Percentiles rank a stretch among this genome's conserved stretches.
Evolutionary conservation across 2,329 filamentous ascomycete species (phyloP).

Genomic region (Pseudogymnoascus verrucosus): DNA sequence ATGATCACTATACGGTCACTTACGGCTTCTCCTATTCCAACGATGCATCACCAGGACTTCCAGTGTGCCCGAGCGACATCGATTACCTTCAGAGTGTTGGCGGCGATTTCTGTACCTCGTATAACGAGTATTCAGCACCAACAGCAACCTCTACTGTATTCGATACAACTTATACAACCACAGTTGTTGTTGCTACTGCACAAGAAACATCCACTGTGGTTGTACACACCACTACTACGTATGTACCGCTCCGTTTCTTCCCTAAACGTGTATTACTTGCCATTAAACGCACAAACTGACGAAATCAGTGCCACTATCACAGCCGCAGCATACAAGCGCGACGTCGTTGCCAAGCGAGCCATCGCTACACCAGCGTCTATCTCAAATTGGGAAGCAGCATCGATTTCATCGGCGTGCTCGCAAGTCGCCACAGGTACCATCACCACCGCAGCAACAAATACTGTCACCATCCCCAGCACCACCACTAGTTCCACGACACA

Average conservation of each 20-base stretch:
- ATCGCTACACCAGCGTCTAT: not conserved
- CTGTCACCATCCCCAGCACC: not conserved
- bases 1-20: slow-evolving; percentile 18
- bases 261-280: not conserved
- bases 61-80: not conserved
- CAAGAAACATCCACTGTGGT: not conserved
- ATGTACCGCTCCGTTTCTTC: not conserved
- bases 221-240: not conserved
- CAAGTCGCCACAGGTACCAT: not conserved
- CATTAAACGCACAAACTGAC: not conserved
- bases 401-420: not conserved
- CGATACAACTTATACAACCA: not conserved
- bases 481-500: not conserved
- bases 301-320: not conserved
- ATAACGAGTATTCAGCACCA: not conserved
- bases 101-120: not conserved
- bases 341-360: not conserved
- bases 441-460: not conserved
- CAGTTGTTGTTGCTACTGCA: not conserved
- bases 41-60: not conserved
- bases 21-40: slow-evolving; percentile 15
- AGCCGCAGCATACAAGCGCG: not conserved
- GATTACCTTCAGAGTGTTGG: not conserved
- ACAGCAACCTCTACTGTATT: not conserved
- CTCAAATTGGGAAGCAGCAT: not conserved